Base-by-base conservation (phyloP, 306 rosid genomes). In the Glycine soja region DNA sequence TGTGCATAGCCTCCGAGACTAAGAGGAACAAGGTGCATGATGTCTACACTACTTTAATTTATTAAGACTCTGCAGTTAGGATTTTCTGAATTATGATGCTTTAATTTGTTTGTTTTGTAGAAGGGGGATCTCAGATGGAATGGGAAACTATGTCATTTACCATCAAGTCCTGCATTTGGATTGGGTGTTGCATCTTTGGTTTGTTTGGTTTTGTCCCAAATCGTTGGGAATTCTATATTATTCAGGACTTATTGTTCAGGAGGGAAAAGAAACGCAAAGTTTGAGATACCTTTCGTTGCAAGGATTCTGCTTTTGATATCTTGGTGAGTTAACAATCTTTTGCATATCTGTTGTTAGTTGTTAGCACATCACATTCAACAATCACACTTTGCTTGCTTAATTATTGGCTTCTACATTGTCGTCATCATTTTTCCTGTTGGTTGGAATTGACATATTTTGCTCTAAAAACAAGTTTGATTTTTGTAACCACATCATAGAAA, bases 181-280 rank as follows among this genome's bases (percentile, higher is more conserved):
- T 88, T 88, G 18, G 97, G 99, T 4, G 57, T 93, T 82, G 88
- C 88, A 75, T 92, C 98, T 30, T 78, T 93, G 88, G 72, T 81
- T 34, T 76, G 92, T 79, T 78, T 93, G 47, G 46, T 61, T 83
- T 56, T 86, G 53, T 90, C 97, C 18, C 96, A 93, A 79, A 74
- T 88, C 19, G 54, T 89, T 46, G 97, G 91, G 7, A 93, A 87
- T 85, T 85, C 80, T 5, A 53, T 83, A 57, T 42, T 88, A 18
- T 78, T 88, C 84, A 80, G 70, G 78, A 81, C 78, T 56, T 78
- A 67, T 54, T 89, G 84, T 38, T 85, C 88, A 72, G 83, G 76
- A 70, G 45, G 86, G 75, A 86, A 88, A 75, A 75, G 79, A 81
- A 84, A 70, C 40, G 72, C 80, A 78, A 80, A 78, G 52, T 75